Conservation (phyloP, 306 rosid genomes). For the Macrotyloma uniflorum region DNA sequence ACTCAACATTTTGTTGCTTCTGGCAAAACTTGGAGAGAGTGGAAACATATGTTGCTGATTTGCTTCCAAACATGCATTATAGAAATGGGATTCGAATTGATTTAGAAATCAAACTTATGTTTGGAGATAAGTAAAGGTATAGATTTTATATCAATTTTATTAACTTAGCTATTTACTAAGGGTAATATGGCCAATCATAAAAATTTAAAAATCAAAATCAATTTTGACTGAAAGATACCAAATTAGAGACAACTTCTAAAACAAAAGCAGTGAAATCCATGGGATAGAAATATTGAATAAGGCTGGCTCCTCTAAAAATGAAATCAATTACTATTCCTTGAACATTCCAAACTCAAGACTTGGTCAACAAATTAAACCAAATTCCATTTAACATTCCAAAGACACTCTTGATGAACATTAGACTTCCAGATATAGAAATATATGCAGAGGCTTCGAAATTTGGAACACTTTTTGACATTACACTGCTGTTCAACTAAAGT, state of each 20-base stretch:
- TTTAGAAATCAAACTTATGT: neutral
- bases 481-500: slow-evolving; percentile 3
- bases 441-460: neutral
- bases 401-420: neutral
- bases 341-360: slow-evolving; percentile 3
- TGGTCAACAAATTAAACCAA: neutral
- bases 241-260: neutral
- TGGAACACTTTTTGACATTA: neutral
- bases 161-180: neutral
- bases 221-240: neutral
- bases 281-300: neutral
- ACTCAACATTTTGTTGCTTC: too few species aligned
- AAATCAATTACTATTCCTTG: neutral
- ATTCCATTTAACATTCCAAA: neutral
- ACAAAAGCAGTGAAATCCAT: slow-evolving; percentile 7
- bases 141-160: neutral
- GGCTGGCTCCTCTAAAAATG: neutral
- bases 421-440: slow-evolving; percentile 15
- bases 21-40: too few species aligned
- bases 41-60: too few species aligned
- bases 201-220: slow-evolving; percentile 7
- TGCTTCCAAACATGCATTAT: neutral
- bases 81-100: neutral
- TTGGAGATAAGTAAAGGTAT: neutral
- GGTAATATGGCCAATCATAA: neutral